Conservation (phyloP, 2,329 filamentous ascomycete species). For the Verticillium isaacii region DNA sequence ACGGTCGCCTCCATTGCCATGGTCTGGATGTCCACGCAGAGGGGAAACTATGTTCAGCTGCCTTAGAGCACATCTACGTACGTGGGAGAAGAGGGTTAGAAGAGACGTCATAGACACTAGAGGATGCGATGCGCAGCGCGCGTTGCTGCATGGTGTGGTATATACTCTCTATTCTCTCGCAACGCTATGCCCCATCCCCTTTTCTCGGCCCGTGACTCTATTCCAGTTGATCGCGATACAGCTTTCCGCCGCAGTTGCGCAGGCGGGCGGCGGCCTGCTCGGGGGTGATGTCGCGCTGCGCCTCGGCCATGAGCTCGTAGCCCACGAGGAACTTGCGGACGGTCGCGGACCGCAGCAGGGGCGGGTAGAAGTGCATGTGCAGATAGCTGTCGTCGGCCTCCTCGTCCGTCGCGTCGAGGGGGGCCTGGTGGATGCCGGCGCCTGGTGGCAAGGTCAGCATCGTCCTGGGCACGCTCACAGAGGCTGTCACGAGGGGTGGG, state of each 20-base stretch:
- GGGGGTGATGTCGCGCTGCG: conserved; percentile 96
- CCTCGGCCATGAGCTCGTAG: conserved; percentile 94
- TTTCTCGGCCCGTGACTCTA: not conserved
- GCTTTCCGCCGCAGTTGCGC: conserved; percentile 68
- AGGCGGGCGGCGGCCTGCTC: conserved; percentile 85
- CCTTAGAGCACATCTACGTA: not conserved
- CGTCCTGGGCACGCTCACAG: no score
- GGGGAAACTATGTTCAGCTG: conserved; percentile 59
- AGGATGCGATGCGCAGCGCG: not conserved
- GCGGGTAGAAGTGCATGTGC: conserved; percentile 97
- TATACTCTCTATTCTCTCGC: not conserved
- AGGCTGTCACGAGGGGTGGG: not conserved
- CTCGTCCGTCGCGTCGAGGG: conserved; percentile 72
- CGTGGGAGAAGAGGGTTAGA: not conserved
- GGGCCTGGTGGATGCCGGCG: conserved; percentile 94
- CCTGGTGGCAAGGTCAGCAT: conserved; percentile 36
- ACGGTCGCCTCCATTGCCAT: conserved; percentile 44
- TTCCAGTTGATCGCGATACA: conserved; percentile 67
- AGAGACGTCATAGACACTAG: not conserved
- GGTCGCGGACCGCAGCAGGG: conserved; percentile 83
- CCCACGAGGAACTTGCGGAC: conserved; percentile 96
- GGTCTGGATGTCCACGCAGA: conserved; percentile 63
- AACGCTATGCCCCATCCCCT: no score
- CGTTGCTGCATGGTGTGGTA: not conserved
- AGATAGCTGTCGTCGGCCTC: conserved; percentile 87